These are phyloP conservation scores for Chlorophyllum brunneum DNA, from an alignment of 768 basidiomycete species.

Conservation along the genomic window DNA sequence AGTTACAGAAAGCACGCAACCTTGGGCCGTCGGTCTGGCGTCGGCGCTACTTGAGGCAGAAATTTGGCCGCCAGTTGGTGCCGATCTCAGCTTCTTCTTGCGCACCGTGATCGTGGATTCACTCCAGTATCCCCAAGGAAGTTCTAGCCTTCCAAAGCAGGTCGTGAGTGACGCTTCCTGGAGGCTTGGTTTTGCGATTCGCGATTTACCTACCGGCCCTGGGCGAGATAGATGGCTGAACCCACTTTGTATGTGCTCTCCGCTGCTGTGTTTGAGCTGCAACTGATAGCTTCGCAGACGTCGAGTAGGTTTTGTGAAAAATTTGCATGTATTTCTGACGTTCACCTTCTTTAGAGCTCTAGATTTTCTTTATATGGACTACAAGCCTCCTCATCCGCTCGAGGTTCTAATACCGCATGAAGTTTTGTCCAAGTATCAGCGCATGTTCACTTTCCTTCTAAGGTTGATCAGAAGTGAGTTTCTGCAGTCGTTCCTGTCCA, in stretches of 20 bases:
- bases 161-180: conserved; percentile 51
- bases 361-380: conserved; percentile 88
- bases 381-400: conserved; percentile 80
- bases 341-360: conserved; percentile 51
- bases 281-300: conserved; percentile 26
- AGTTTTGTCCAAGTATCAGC: conserved; percentile 81
- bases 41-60: conserved; percentile 67
- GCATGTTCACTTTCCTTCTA: conserved; percentile 76
- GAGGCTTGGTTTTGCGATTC: conserved; percentile 81
- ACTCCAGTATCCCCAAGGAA: conserved; percentile 38
- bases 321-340: neutral
- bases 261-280: neutral
- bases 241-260: conserved; percentile 61
- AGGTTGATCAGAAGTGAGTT: conserved; percentile 71
- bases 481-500: neutral
- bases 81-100: conserved; percentile 79
- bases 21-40: conserved; percentile 72
- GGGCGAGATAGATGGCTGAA: conserved; percentile 77
- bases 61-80: conserved; percentile 84
- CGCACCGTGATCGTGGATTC: conserved; percentile 85
- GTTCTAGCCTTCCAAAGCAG: conserved; percentile 21
- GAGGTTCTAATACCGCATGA: conserved; percentile 67
- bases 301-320: conserved; percentile 38
- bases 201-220: conserved; percentile 61
- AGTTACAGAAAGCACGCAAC: conserved; percentile 24